These are phyloP conservation scores for Aeschynomene evenia DNA, from an alignment of 306 rosid genomes.

Conservation along the genomic window DNA sequence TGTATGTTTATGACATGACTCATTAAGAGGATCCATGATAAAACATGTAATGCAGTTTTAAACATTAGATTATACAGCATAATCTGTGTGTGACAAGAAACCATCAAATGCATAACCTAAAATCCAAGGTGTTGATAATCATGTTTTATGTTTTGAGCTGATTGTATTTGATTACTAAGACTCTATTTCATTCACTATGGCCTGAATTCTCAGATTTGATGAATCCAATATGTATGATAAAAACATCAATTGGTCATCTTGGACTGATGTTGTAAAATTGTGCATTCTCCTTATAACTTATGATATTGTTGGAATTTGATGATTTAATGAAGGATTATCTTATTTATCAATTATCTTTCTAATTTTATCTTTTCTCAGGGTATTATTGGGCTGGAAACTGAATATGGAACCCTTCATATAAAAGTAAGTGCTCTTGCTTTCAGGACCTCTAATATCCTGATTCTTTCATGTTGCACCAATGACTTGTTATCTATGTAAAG, in stretches of 20 bases:
- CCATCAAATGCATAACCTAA: background rate
- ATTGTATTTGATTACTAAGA: background rate
- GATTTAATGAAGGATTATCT: conserved; percentile 17
- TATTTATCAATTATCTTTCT: background rate
- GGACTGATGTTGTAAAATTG: conserved; percentile 6
- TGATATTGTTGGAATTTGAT: conserved; percentile 9
- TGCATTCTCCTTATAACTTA: background rate
- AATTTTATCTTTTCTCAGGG: conserved; percentile 54
- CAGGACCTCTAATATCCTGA: conserved; percentile 6
- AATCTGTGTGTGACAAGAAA: background rate
- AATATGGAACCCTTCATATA: conserved; percentile 72
- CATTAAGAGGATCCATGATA: background rate
- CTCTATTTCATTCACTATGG: background rate
- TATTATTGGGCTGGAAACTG: conserved; percentile 71
- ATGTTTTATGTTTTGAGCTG: background rate
- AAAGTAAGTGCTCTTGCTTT: conserved; percentile 55
- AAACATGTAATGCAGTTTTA: background rate
- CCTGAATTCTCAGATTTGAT: too few species aligned
- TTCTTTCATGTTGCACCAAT: conserved; percentile 23
- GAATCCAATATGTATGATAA: too few species aligned
- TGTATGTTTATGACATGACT: background rate
- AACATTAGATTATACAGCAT: background rate
- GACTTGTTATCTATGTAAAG: background rate
- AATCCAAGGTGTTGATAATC: background rate
- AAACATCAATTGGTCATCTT: conserved; percentile 10